These are phyloP conservation scores for Populus deltoides DNA, from an alignment of 345 rosid species.

Conservation along the genomic window DNA sequence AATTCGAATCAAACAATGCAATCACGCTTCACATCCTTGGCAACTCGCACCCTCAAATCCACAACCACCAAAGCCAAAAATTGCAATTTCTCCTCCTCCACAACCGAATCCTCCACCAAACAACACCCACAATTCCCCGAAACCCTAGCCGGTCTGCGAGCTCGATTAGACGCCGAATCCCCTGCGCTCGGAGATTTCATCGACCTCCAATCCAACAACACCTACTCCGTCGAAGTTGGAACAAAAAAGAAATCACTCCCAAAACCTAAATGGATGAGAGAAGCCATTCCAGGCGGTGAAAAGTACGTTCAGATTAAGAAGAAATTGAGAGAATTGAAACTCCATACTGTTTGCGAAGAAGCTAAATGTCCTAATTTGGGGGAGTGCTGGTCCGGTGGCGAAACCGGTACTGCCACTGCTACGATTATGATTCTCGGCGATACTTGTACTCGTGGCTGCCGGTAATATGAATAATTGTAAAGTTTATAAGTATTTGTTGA, in stretches of 20 bases:
- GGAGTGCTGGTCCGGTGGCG: constrained; percentile 99
- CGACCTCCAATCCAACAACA: constrained; percentile 35
- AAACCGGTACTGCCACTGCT: constrained; percentile 95
- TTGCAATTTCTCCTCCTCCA: constrained; percentile 36
- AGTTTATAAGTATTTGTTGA: not conserved
- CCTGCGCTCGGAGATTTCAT: constrained; percentile 65
- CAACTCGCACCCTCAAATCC: constrained; percentile 31
- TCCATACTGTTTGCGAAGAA: constrained; percentile 98
- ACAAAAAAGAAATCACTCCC: constrained; percentile 94
- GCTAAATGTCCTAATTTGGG: constrained; percentile 94
- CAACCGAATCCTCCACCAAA: constrained; percentile 26
- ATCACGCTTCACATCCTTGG: constrained; percentile 33
- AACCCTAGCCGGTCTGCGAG: constrained; percentile 73
- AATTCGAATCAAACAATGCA: constrained; percentile 8
- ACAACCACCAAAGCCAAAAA: constrained; percentile 10
- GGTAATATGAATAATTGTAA: constrained; percentile 29
- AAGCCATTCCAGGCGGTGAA: constrained; percentile 87
- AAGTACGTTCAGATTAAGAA: constrained; percentile 96
- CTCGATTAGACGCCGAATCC: constrained; percentile 72
- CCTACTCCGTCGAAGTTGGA: constrained; percentile 90
- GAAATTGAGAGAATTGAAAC: constrained; percentile 83
- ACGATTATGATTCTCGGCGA: constrained; percentile 96
- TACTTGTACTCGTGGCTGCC: constrained; percentile 95
- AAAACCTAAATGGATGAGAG: constrained; percentile 98
- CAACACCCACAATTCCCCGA: constrained; percentile 38